These are phyloP conservation scores for Flaveria brownii DNA, from an alignment of 129 eudicot genomes.

Conservation along the genomic window DNA sequence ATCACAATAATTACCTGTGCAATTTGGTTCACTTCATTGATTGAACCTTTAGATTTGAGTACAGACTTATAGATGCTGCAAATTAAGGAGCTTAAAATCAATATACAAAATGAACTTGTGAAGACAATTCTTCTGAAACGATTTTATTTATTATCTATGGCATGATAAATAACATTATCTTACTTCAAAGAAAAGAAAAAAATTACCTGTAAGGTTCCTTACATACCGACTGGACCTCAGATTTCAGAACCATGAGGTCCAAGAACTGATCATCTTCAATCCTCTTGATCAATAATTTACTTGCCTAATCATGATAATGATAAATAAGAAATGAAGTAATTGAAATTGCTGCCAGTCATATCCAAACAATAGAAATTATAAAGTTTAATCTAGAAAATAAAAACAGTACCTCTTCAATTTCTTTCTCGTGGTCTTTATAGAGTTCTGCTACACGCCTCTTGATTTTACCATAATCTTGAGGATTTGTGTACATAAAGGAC, in stretches of 20 bases:
- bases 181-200: slow-evolving; percentile 12
- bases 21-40: slow-evolving; percentile 80
- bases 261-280: slow-evolving; percentile 84
- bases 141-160: not conserved
- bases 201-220: slow-evolving; percentile 95
- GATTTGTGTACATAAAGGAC: slow-evolving; percentile 90
- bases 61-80: slow-evolving; percentile 88
- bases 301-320: slow-evolving; percentile 54
- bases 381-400: slow-evolving; percentile 16
- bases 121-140: not conserved
- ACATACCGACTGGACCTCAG: slow-evolving; percentile 77
- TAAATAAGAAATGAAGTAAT: slow-evolving; percentile 19
- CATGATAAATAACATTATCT: not conserved
- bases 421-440: slow-evolving; percentile 78
- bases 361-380: slow-evolving; percentile 3
- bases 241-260: slow-evolving; percentile 57
- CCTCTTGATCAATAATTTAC: slow-evolving; percentile 71
- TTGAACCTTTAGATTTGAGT: slow-evolving; percentile 67
- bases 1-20: slow-evolving; percentile 60
- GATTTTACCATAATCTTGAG: slow-evolving; percentile 77
- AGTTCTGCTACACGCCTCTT: slow-evolving; percentile 82
- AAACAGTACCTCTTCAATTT: slow-evolving; percentile 61
- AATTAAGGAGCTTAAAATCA: slow-evolving; percentile 4
- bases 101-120: slow-evolving; percentile 5
- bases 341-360: slow-evolving; percentile 13